Conservation (phyloP, 352 stramenopile genomes). For the Phytopythium aichiense region DNA sequence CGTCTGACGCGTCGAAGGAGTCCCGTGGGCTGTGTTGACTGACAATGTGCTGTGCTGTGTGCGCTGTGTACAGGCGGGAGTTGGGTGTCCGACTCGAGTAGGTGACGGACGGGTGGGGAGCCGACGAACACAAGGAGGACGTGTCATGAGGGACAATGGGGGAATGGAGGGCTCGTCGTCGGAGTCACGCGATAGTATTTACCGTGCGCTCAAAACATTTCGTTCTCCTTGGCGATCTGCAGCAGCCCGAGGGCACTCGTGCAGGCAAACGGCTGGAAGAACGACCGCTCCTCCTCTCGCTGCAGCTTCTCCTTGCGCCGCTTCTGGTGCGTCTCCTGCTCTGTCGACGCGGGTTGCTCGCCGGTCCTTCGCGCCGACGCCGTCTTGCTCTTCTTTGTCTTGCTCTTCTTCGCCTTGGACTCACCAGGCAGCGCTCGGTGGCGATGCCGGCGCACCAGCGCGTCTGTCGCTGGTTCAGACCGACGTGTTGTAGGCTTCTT, state of each 20-base stretch:
- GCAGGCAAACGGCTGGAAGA: slow-evolving; percentile 65
- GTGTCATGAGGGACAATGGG: neutral
- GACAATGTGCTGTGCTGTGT: neutral
- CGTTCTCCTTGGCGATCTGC: slow-evolving; percentile 66
- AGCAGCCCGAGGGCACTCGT: slow-evolving; percentile 56
- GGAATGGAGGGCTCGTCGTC: neutral
- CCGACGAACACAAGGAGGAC: neutral
- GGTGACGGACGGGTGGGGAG: neutral
- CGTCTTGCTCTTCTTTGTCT: slow-evolving; percentile 20
- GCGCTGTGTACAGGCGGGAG: slow-evolving; percentile 2
- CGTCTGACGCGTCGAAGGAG: neutral
- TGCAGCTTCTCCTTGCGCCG: slow-evolving; percentile 11
- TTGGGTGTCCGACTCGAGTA: slow-evolving; percentile 2
- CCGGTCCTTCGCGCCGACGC: neutral
- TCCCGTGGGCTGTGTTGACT: neutral
- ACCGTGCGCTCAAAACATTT: slow-evolving; percentile 49
- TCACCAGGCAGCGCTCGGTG: slow-evolving; percentile 5
- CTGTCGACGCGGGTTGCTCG: neutral
- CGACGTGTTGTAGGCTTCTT: neutral
- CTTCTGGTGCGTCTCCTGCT: neutral
- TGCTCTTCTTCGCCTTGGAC: slow-evolving; percentile 11
- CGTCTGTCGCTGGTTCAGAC: neutral
- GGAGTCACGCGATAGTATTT: neutral
- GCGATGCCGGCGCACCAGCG: slow-evolving; percentile 12
- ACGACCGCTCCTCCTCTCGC: slow-evolving; percentile 11